These are phyloP conservation scores for Artemisia tridentata DNA, from an alignment of 129 eudicot species.

Conservation along the genomic window DNA sequence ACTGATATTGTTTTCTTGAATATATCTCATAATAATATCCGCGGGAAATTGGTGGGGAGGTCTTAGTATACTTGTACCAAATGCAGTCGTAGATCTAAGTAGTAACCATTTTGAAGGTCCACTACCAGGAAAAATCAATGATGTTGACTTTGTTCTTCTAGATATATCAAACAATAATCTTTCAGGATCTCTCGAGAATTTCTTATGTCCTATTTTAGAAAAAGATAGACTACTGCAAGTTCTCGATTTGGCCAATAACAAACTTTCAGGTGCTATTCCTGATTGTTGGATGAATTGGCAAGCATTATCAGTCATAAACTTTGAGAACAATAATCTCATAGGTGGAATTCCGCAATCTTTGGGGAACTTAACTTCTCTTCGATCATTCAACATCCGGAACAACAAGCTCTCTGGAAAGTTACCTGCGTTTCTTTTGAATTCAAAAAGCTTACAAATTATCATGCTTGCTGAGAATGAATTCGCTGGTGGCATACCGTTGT, in stretches of 20 bases:
- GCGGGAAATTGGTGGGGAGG: conserved; percentile 23
- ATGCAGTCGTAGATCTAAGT: conserved; percentile 24
- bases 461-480: conserved; percentile 35
- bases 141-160: conserved; percentile 11
- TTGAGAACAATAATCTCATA: conserved; percentile 33
- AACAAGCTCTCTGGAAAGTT: conserved; percentile 35
- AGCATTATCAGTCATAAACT: conserved; percentile 19
- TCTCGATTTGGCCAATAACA: conserved; percentile 39
- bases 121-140: conserved; percentile 28
- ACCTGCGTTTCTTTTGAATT: conserved; percentile 26
- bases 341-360: conserved; percentile 37
- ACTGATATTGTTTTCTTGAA: not conserved
- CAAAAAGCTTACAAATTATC: conserved; percentile 20
- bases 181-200: conserved; percentile 35
- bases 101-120: conserved; percentile 41
- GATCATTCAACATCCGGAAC: conserved; percentile 31
- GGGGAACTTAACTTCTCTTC: conserved; percentile 15
- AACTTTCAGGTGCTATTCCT: conserved; percentile 35
- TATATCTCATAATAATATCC: conserved; percentile 37
- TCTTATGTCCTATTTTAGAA: conserved; percentile 32
- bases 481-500: conserved; percentile 26
- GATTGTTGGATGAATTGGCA: conserved; percentile 40
- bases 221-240: conserved; percentile 13
- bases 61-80: conserved; percentile 20
- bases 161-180: conserved; percentile 45